Conservation (phyloP, 176 grass and related monocot genomes). For the Aegilops tauschii region DNA sequence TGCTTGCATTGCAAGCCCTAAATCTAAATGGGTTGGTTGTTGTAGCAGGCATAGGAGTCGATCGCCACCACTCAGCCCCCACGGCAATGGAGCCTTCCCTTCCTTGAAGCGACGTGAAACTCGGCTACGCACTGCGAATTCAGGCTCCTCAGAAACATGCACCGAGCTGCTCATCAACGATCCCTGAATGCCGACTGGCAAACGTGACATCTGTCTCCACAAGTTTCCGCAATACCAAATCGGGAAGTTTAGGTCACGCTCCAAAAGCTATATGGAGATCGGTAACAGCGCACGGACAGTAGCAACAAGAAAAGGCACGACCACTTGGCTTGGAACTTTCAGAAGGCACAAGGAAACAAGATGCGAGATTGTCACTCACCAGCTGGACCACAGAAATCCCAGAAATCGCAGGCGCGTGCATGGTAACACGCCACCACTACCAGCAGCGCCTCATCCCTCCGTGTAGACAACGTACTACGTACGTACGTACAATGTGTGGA, state of each 20-base stretch:
- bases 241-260: neutral
- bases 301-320: neutral
- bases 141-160: neutral
- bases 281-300: neutral
- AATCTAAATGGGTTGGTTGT: neutral
- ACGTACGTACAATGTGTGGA: neutral
- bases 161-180: neutral
- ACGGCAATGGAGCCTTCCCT: neutral
- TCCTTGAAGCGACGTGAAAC: slow-evolving; percentile 25
- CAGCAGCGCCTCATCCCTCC: neutral
- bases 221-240: neutral
- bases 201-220: neutral
- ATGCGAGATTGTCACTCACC: neutral
- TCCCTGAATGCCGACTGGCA: neutral
- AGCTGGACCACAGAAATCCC: neutral
- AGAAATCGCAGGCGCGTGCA: neutral
- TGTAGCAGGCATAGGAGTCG: neutral
- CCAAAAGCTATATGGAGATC: neutral
- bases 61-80: neutral
- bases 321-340: neutral
- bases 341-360: neutral
- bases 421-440: neutral
- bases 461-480: neutral
- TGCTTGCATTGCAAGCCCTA: slow-evolving; percentile 5
- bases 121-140: neutral